These are phyloP conservation scores for Aureobasidium sp. DNA, from an alignment of 2,329 filamentous ascomycete species.

Conservation along the genomic window DNA sequence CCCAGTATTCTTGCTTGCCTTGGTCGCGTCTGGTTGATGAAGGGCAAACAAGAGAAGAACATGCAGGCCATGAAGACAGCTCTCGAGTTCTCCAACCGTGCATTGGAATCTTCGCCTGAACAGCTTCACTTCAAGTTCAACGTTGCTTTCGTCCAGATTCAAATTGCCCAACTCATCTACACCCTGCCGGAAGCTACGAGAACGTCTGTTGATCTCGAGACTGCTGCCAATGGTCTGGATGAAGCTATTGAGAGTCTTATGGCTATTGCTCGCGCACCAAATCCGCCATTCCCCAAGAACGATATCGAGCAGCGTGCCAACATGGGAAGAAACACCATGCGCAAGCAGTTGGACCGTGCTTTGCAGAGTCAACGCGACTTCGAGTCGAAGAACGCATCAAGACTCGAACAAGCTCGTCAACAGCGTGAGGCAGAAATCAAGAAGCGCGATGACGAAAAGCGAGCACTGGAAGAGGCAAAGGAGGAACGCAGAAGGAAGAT, in stretches of 20 bases:
- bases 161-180: conserved; percentile 76
- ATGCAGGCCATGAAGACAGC: conserved; percentile 55
- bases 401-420: conserved; percentile 71
- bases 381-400: conserved; percentile 85
- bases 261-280: conserved; percentile 50
- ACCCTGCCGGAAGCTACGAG: conserved; percentile 66
- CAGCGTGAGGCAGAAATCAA: conserved; percentile 72
- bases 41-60: conserved; percentile 61
- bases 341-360: conserved; percentile 80
- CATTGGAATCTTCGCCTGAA: conserved; percentile 68
- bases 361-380: conserved; percentile 81
- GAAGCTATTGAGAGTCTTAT: conserved; percentile 67
- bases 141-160: conserved; percentile 93
- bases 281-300: conserved; percentile 77
- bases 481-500: conserved; percentile 71
- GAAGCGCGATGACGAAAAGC: conserved; percentile 67
- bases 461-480: conserved; percentile 58
- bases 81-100: conserved; percentile 56
- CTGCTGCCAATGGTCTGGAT: conserved; percentile 71
- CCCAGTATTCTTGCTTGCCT: conserved; percentile 75
- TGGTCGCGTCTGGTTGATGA: conserved; percentile 77
- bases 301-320: conserved; percentile 92
- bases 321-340: conserved; percentile 94
- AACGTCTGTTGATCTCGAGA: conserved; percentile 69
- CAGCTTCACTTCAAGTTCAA: conserved; percentile 95